Evolutionary conservation across 202 grass and related monocot genomes (phyloP).

Genomic region (Brachypodium distachyon): DNA sequence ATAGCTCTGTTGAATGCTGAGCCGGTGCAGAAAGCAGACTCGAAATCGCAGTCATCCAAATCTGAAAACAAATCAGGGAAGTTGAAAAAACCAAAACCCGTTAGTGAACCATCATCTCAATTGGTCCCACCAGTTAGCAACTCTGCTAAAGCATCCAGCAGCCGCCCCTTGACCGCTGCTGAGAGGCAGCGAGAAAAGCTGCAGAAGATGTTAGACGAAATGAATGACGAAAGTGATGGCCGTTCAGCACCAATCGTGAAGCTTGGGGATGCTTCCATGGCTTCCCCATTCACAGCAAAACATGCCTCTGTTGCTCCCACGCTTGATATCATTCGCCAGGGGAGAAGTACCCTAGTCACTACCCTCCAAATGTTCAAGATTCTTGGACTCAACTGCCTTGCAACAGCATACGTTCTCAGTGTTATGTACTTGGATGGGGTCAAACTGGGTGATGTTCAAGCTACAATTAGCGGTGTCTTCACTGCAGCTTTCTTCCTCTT

Average conservation of each 20-base stretch:
- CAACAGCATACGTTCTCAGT: conserved; percentile 93
- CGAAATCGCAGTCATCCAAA: conserved; percentile 58
- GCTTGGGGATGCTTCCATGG: conserved; percentile 98
- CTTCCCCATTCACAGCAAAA: conserved; percentile 97
- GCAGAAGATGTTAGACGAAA: conserved; percentile 92
- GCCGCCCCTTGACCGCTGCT: conserved; percentile 55
- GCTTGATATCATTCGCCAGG: conserved; percentile 94
- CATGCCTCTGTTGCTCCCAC: conserved; percentile 89
- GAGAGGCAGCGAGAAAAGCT: conserved; percentile 79
- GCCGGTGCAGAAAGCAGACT: conserved; percentile 53
- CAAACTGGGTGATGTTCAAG: conserved; percentile 91
- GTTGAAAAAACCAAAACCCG: conserved; percentile 52
- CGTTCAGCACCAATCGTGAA: conserved; percentile 65
- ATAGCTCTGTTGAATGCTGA: conserved; percentile 92
- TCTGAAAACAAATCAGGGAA: conserved; percentile 67
- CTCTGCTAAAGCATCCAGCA: conserved; percentile 33
- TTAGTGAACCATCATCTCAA: conserved; percentile 45
- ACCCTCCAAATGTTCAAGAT: conserved; percentile 99
- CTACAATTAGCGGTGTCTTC: conserved; percentile 94
- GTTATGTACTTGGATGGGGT: conserved; percentile 99
- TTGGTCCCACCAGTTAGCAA: conserved; percentile 25
- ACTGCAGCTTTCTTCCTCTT: conserved; percentile 98
- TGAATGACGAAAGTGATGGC: conserved; percentile 87
- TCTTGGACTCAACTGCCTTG: conserved; percentile 97
- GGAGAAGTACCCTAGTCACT: conserved; percentile 89